Conservation (phyloP, 108 stramenopile genomes). For the Hondaea fermentalgiana region DNA sequence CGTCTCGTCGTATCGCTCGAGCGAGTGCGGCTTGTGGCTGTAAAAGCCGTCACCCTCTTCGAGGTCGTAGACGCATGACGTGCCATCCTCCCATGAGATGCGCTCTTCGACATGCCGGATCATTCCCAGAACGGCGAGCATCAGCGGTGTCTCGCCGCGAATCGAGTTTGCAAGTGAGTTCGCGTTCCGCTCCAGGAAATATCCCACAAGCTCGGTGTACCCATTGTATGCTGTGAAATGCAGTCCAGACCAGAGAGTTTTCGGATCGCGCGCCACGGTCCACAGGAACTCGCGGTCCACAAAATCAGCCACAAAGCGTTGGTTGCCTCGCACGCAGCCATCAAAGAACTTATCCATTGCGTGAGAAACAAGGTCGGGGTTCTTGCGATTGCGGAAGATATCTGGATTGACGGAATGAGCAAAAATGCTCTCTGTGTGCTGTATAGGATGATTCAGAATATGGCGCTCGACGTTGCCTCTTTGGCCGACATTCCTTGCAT, state of each 20-base stretch:
- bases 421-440: background rate
- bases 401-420: background rate
- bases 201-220: background rate
- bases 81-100: background rate
- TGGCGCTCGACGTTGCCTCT: too few species aligned
- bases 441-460: too few species aligned
- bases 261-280: background rate
- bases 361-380: background rate
- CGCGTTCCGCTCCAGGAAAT: background rate
- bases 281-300: conserved; percentile 1
- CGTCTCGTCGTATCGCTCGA: background rate
- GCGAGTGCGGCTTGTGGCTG: background rate
- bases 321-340: background rate
- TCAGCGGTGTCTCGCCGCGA: background rate
- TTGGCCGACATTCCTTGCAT: too few species aligned
- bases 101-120: background rate
- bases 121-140: background rate
- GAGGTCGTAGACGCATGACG: background rate
- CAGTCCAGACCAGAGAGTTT: background rate
- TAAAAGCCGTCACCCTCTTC: background rate
- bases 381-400: background rate
- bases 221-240: background rate
- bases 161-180: background rate
- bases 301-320: background rate
- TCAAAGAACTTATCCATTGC: background rate